Evolutionary conservation across 2,329 filamentous ascomycete genomes (phyloP).

Genomic region (Diplodia mutila): DNA sequence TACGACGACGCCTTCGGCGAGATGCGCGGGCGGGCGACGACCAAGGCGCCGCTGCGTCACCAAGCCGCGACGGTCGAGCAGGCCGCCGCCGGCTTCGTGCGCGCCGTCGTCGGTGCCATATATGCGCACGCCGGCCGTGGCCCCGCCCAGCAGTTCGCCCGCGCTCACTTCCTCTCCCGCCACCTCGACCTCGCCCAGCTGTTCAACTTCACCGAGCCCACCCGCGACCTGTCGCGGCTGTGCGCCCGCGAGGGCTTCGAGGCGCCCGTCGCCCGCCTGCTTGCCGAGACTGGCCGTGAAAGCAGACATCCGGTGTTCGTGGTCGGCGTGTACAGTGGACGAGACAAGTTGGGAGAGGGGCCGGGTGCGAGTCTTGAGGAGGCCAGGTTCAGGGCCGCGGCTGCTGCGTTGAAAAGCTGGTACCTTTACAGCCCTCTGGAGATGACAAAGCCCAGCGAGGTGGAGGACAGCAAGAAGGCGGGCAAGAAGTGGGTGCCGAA

Average conservation of each 20-base stretch:
- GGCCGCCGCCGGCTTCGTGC: conserved; percentile 62
- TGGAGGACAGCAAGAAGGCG: conserved; percentile 40
- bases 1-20: conserved; percentile 87
- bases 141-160: conserved; percentile 80
- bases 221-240: conserved; percentile 78
- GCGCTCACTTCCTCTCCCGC: conserved; percentile 79
- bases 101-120: conserved; percentile 80
- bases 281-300: conserved; percentile 85
- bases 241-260: conserved; percentile 92
- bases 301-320: conserved; percentile 89
- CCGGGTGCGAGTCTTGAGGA: conserved; percentile 76
- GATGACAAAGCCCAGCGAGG: conserved; percentile 56
- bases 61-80: conserved; percentile 32
- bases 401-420: conserved; percentile 88
- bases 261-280: conserved; percentile 78
- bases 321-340: conserved; percentile 90
- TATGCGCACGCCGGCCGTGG: conserved; percentile 83
- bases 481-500: conserved; percentile 56
- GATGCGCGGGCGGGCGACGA: conserved; percentile 30
- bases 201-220: conserved; percentile 84
- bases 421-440: conserved; percentile 85
- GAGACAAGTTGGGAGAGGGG: conserved; percentile 92
- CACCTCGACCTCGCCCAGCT: conserved; percentile 75
- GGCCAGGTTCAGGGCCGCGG: conserved; percentile 77
- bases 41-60: conserved; percentile 14